Conservation (phyloP, 768 basidiomycete genomes). For the Daedaleopsis nitida region DNA sequence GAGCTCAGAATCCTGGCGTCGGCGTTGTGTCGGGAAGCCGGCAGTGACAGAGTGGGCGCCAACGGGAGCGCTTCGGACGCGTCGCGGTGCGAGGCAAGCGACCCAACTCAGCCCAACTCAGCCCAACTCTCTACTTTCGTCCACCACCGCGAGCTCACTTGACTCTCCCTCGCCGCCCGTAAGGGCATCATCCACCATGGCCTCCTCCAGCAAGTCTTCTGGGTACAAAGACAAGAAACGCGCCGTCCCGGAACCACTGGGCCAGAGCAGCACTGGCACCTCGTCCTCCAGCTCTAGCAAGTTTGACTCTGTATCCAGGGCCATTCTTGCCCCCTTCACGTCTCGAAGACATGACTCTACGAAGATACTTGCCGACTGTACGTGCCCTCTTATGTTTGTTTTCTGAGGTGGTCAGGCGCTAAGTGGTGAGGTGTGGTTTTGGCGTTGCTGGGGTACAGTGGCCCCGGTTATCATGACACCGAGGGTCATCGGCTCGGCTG, state of each 20-base stretch:
- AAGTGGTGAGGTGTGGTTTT: neutral
- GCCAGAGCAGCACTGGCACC: conserved; percentile 17
- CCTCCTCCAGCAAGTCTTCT: conserved; percentile 25
- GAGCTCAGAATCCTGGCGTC: neutral
- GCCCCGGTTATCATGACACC: conserved; percentile 92
- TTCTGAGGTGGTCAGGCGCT: neutral
- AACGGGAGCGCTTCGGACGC: conserved; percentile 17
- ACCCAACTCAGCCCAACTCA: neutral
- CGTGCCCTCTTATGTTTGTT: conserved; percentile 27
- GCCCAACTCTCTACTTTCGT: neutral
- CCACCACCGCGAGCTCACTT: conserved; percentile 1
- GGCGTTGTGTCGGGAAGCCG: neutral
- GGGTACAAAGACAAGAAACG: conserved; percentile 35
- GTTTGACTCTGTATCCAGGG: conserved; percentile 67
- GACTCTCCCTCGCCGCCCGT: conserved; percentile 5
- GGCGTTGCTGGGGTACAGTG: conserved; percentile 44
- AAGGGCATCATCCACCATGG: conserved; percentile 22
- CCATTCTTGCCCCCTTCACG: conserved; percentile 68
- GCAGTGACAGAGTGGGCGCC: conserved; percentile 16
- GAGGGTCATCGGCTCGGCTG: conserved; percentile 65
- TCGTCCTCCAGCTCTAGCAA: conserved; percentile 36
- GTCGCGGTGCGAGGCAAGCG: conserved; percentile 17
- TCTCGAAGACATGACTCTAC: conserved; percentile 67
- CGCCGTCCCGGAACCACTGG: conserved; percentile 41
- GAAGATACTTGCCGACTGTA: conserved; percentile 76